Evolutionary conservation across 176 grass and related monocot genomes (phyloP), one percentile per base, ranked within the genome.

Genomic region (Aechmea fasciata): DNA sequence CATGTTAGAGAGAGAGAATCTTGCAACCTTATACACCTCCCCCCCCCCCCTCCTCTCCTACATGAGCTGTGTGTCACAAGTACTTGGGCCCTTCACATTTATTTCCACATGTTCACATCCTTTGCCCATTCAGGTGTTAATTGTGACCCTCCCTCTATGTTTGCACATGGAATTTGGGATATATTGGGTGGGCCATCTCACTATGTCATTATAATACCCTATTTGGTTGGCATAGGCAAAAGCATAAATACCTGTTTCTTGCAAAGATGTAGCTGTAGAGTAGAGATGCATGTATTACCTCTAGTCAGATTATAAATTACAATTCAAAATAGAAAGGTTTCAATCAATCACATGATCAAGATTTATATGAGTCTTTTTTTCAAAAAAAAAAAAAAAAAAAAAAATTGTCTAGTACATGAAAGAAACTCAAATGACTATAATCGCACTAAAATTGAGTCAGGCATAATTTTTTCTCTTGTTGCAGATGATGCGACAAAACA

Each of bases 161-260:
- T 18, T 67, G 29, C 65, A 49, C 29, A n/a, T 67, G 14, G 6
- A 3, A 41, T 19, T 67, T 67, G 13, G 24, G 8, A 33, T 47
- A 67, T 10, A n/a, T n/a, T 0, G 48, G 29, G 65, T 18, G 33
- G 65, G 29, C 33, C 65, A 47, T 48, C 65, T 41, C 65, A n/a
- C 65, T 48, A 24, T 24, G 65, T 67, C 28, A 67, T 17, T 59
- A 67, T 49, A 67, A 67, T 49, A 67, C 13, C 47, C 65, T 48
- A 59, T 17, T 9, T 9, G 19, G 15, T 19, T 59, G n/a, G n/a
- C 15, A 20, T 0, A 10, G 19, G 19, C 15, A 7, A 59, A 59
- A 59, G 2, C 8, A 59, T 14, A 59, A 59, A 59, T 17, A 59
- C 7, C 55, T 54, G 13, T 29, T 9, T 48, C 33, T 33, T 5